phyloP scores from a whole-genome alignment of 441 rosid species.

The Pelargonium citronellum region DNA sequence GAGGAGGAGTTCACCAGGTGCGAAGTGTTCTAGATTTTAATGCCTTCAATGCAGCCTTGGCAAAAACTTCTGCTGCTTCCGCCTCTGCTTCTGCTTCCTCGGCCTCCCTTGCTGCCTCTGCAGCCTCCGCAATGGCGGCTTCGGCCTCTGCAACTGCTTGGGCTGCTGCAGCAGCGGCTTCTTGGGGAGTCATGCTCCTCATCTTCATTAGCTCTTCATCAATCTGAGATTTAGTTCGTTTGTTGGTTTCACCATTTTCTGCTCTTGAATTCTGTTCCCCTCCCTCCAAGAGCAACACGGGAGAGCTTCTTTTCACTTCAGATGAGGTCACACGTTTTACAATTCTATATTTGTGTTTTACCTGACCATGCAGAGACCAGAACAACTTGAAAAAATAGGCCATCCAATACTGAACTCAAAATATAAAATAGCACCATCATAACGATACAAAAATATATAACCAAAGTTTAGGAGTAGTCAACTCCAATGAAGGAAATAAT shows the following conservation, averaged over 20 bases:
- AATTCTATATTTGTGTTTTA: conserved; percentile 58
- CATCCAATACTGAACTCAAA: background rate
- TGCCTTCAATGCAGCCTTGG: conserved; percentile 77
- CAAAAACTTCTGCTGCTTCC: conserved; percentile 81
- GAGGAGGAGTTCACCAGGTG: conserved; percentile 42
- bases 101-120: conserved; percentile 89
- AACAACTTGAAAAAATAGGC: background rate
- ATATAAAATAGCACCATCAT: background rate
- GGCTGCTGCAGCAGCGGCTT: conserved; percentile 90
- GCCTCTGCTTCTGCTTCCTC: conserved; percentile 95
- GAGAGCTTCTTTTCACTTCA: conserved; percentile 37
- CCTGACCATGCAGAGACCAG: conserved; percentile 4
- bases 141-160: conserved; percentile 93
- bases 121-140: conserved; percentile 88
- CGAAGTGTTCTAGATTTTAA: conserved; percentile 47
- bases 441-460: background rate
- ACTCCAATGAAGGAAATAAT: background rate
- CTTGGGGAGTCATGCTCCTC: conserved; percentile 73
- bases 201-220: conserved; percentile 55
- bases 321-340: conserved; percentile 34
- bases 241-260: conserved; percentile 40
- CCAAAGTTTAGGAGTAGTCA: background rate
- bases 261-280: conserved; percentile 43
- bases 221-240: conserved; percentile 40
- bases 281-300: conserved; percentile 44